A percentile compares a stretch with the other conserved stretches of the same genome.
phyloP scores from a whole-genome alignment of 495 filamentous ascomycete species.

The Sordaria brevicollis region DNA sequence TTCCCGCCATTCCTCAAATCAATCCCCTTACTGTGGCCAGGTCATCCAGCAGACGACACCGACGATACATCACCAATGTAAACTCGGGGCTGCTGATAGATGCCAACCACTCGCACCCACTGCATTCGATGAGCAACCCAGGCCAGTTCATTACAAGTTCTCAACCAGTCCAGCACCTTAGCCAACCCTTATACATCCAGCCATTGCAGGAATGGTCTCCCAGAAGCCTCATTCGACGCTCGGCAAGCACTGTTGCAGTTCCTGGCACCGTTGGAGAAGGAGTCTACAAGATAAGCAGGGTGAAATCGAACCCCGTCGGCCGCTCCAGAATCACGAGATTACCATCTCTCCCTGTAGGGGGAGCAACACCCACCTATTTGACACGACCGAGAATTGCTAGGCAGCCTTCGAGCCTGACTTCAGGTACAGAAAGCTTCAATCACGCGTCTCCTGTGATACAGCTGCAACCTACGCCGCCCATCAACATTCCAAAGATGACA shows the following conservation, averaged over 20 bases:
- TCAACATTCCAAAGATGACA: not conserved
- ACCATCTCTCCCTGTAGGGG: not conserved
- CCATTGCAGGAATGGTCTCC: conserved; percentile 2
- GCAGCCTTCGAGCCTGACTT: not conserved
- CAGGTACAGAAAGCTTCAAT: not conserved
- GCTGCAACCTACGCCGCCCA: not conserved
- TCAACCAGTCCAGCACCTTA: conserved; percentile 6
- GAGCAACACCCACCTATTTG: not conserved
- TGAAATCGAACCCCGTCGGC: conserved; percentile 2
- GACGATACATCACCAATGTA: not conserved
- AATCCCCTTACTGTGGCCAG: not conserved
- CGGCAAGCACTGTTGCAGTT: conserved; percentile 10
- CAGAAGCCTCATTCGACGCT: conserved; percentile 1
- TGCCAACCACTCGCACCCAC: not conserved
- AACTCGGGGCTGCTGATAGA: not conserved
- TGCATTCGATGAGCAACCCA: not conserved
- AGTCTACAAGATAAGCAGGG: conserved; percentile 19
- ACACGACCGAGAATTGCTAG: not conserved
- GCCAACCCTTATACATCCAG: not conserved
- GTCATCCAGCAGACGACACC: not conserved
- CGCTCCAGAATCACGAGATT: conserved; percentile 2
- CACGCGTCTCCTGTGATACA: not conserved
- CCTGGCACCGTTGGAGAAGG: conserved; percentile 15
- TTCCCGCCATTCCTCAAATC: not conserved
- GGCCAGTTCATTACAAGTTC: not conserved